A percentile compares a stretch with the other conserved stretches of the same genome.
phyloP scores from a whole-genome alignment of 495 filamentous ascomycete species.

The Penicillium taxi region DNA sequence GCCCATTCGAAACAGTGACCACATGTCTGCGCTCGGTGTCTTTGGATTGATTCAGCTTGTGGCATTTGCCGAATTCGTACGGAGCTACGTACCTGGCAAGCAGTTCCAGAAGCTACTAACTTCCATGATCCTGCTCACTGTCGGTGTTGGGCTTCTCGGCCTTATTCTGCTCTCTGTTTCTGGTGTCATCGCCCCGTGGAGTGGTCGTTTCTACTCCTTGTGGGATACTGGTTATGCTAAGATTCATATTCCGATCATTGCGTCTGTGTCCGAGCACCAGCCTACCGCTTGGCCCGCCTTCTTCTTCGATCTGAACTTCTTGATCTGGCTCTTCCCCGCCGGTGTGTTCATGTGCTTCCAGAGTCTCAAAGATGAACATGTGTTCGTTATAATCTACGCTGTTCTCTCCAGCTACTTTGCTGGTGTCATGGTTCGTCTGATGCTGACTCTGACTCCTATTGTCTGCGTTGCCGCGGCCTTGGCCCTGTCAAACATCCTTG shows the following conservation, averaged over 20 bases:
- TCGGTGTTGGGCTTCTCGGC: conserved; percentile 62
- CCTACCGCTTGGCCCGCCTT: conserved; percentile 99
- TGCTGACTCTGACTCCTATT: conserved; percentile 94
- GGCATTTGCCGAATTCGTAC: conserved; percentile 85
- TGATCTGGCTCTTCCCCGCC: conserved; percentile 98
- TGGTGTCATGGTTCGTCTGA: conserved; percentile 98
- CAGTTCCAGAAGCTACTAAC: conserved; percentile 86
- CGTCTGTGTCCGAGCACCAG: conserved; percentile 98
- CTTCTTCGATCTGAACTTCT: conserved; percentile 97
- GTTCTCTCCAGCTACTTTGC: conserved; percentile 96
- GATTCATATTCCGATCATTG: conserved; percentile 99
- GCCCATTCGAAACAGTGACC: conserved; percentile 93
- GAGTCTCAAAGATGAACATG: conserved; percentile 88
- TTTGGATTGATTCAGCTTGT: conserved; percentile 95
- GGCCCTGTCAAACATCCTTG: conserved; percentile 78
- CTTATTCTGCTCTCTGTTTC: conserved; percentile 77
- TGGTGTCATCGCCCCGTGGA: conserved; percentile 95
- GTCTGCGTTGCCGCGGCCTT: conserved; percentile 93
- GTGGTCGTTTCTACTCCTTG: conserved; percentile 96
- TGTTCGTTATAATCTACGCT: conserved; percentile 95
- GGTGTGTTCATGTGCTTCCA: conserved; percentile 98
- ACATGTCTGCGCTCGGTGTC: conserved; percentile 94
- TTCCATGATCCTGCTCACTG: conserved; percentile 67
- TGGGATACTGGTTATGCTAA: conserved; percentile 99
- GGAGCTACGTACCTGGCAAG: conserved; percentile 75